These are phyloP conservation scores for Beauveria medogensis DNA, from an alignment of 2,329 filamentous ascomycete genomes.

Conservation along the genomic window DNA sequence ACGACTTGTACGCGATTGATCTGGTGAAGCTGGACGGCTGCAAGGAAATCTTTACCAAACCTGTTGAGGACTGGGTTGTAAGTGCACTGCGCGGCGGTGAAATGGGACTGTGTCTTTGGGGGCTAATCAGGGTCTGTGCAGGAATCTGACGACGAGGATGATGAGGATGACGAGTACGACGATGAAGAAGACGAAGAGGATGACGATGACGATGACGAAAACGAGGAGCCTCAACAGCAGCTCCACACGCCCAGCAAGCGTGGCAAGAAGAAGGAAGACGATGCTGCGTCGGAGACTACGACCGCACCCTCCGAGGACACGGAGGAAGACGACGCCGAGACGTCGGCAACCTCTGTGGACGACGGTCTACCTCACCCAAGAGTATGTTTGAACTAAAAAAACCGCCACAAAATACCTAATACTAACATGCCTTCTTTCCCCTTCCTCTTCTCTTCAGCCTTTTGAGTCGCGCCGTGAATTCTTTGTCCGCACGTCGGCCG, in stretches of 20 bases:
- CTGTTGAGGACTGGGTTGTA: conserved; percentile 76
- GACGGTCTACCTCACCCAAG: conserved; percentile 68
- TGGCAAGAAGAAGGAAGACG: conserved; percentile 45
- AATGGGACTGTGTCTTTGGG: conserved; percentile 24
- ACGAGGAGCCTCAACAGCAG: conserved; percentile 34
- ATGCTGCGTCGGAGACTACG: conserved; percentile 26
- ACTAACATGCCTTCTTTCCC: neutral
- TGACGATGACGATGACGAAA: conserved; percentile 42
- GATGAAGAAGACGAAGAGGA: conserved; percentile 39
- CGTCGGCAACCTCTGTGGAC: conserved; percentile 46
- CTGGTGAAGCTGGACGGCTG: conserved; percentile 93
- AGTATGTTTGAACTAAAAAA: conserved; percentile 27
- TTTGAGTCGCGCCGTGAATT: conserved; percentile 91
- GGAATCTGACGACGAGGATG: conserved; percentile 51
- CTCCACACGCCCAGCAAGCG: conserved; percentile 45
- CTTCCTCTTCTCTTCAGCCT: conserved; percentile 39
- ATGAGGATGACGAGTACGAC: conserved; percentile 48
- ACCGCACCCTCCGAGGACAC: conserved; percentile 17
- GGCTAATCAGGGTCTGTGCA: conserved; percentile 29
- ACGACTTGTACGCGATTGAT: conserved; percentile 88
- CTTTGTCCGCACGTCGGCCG: conserved; percentile 76
- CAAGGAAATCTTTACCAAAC: conserved; percentile 79
- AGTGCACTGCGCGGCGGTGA: conserved; percentile 20
- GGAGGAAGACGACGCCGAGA: conserved; percentile 41
- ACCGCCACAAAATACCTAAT: too few relatives aligned